Evolutionary conservation across 2,329 filamentous ascomycete species (phyloP).

Genomic region (Aspergillus novofumigatus): DNA sequence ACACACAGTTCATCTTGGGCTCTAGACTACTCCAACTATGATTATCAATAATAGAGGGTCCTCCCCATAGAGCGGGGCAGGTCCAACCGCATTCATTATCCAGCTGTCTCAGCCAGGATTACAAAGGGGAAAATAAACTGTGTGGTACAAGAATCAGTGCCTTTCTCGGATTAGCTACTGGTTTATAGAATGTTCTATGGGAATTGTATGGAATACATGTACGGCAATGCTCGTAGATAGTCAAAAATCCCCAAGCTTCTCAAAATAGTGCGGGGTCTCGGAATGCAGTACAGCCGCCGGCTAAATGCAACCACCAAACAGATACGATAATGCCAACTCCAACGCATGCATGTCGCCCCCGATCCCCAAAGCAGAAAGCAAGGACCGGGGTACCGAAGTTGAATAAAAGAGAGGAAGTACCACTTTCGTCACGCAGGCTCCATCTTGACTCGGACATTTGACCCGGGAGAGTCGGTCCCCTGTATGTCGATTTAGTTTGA

Average conservation of each 20-base stretch:
- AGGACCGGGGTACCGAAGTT: background rate
- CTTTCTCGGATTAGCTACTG: background rate
- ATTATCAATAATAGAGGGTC: background rate
- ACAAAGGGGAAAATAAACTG: background rate
- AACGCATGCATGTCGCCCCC: conserved; percentile 2
- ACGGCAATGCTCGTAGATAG: background rate
- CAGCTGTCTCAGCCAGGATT: background rate
- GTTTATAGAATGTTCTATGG: background rate
- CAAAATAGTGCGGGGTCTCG: background rate
- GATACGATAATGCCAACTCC: background rate
- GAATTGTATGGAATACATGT: background rate
- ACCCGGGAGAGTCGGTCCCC: conserved; percentile 33
- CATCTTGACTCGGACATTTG: conserved; percentile 38
- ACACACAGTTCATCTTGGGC: background rate
- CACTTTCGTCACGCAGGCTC: conserved; percentile 29
- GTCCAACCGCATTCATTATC: conserved; percentile 4
- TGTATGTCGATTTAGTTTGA: conserved; percentile 15
- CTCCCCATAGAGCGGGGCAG: conserved; percentile 24
- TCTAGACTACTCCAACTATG: background rate
- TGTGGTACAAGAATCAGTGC: background rate
- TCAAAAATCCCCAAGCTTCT: background rate
- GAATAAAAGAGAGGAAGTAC: conserved; percentile 1
- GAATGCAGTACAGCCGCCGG: conserved; percentile 15
- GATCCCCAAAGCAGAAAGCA: conserved; percentile 3
- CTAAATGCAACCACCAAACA: conserved; percentile 11